Percentiles rank a stretch among this genome's conserved stretches.
Conservation (phyloP, 2,329 filamentous ascomycete species). For the Colletotrichum nymphaeae region DNA sequence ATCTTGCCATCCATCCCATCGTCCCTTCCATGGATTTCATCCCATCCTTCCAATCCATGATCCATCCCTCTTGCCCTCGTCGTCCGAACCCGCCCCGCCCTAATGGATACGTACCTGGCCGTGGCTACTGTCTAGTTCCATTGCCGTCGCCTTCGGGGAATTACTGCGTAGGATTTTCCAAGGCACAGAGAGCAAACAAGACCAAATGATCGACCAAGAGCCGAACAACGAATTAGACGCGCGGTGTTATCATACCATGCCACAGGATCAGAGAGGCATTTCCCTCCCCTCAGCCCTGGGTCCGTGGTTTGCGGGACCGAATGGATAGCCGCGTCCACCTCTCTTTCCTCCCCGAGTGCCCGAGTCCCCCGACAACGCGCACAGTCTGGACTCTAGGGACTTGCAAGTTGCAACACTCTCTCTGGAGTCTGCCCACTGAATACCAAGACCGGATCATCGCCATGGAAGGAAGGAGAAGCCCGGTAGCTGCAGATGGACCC, state of each 20-base stretch:
- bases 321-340: background rate
- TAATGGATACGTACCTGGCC: background rate
- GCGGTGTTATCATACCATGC: background rate
- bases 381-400: background rate
- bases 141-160: background rate
- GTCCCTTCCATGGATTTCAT: background rate
- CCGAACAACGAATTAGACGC: background rate
- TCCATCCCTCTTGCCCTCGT: background rate
- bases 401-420: background rate
- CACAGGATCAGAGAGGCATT: background rate
- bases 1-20: background rate
- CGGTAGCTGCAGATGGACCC: background rate
- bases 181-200: background rate
- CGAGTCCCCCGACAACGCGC: background rate
- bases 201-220: conserved; percentile 1
- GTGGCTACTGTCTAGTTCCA: background rate
- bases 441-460: background rate
- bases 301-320: background rate
- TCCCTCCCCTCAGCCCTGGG: background rate
- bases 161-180: conserved; percentile 1
- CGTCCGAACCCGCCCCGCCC: too few species aligned
- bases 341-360: background rate
- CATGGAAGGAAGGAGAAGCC: background rate
- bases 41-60: background rate
- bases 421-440: background rate